Conservation (phyloP, 768 basidiomycete species). For the Saitozyma sp. region DNA sequence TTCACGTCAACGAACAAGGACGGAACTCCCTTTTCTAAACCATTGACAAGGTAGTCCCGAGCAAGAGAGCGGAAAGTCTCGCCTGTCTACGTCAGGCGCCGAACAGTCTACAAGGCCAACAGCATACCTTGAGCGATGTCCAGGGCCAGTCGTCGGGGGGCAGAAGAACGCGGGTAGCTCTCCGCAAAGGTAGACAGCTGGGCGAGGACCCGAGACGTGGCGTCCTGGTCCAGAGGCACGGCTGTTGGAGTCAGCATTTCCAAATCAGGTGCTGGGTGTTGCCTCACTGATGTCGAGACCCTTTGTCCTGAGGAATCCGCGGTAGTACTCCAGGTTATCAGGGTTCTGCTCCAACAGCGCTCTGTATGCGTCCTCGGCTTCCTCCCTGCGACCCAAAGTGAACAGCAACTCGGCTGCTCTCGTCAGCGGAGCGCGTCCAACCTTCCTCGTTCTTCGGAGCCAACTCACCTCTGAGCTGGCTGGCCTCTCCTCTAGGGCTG, state of each 20-base stretch:
- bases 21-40: constrained; percentile 80
- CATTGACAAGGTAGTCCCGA: constrained; percentile 67
- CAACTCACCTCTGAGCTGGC: constrained; percentile 45
- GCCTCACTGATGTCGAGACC: constrained; percentile 67
- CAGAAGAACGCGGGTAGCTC: constrained; percentile 67
- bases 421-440: constrained; percentile 11
- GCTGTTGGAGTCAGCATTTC: constrained; percentile 2
- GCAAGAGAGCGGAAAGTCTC: constrained; percentile 69
- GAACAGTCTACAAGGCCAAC: neutral
- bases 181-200: constrained; percentile 64
- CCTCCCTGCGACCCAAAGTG: constrained; percentile 62
- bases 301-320: constrained; percentile 66
- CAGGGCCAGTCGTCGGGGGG: constrained; percentile 73
- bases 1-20: constrained; percentile 93
- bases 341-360: constrained; percentile 80
- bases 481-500: constrained; percentile 43
- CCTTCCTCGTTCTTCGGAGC: neutral
- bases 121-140: constrained; percentile 56
- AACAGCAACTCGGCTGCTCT: constrained; percentile 72
- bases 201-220: constrained; percentile 60
- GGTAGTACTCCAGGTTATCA: constrained; percentile 78
- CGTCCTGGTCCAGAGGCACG: constrained; percentile 56
- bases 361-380: constrained; percentile 79
- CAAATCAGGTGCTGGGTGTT: neutral
- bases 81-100: constrained; percentile 52